Conservation (phyloP, 345 rosid species). For the Linum tenue region DNA sequence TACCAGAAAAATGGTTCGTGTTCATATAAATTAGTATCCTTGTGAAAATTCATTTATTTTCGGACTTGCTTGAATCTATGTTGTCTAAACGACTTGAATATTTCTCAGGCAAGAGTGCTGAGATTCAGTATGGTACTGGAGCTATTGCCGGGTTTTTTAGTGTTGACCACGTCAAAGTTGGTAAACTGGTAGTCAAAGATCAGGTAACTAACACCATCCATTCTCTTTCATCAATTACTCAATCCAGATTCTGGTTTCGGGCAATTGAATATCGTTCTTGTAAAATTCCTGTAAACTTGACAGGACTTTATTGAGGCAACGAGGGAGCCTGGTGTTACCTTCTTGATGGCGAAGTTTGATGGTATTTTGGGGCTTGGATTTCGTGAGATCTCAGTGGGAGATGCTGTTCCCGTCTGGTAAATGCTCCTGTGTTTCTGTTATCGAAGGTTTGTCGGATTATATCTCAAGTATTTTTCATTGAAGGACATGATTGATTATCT, state of each 20-base stretch:
- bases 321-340: not conserved
- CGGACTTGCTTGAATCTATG: not conserved
- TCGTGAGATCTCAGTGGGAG: slow-evolving; percentile 26
- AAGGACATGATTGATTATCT: not conserved
- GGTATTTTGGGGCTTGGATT: slow-evolving; percentile 26
- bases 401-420: slow-evolving; percentile 26
- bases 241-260: too few relatives aligned
- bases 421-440: not conserved
- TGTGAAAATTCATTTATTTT: too few relatives aligned
- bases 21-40: too few relatives aligned
- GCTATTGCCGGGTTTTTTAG: slow-evolving; percentile 27
- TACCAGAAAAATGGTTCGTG: too few relatives aligned
- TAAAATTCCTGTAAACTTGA: too few relatives aligned
- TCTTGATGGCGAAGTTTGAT: not conserved
- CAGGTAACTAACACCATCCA: slow-evolving; percentile 14
- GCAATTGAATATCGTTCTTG: too few relatives aligned
- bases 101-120: slow-evolving; percentile 20
- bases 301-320: not conserved
- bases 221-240: not conserved
- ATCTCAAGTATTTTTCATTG: not conserved
- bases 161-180: slow-evolving; percentile 18
- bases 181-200: slow-evolving; percentile 20
- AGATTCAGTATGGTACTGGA: slow-evolving; percentile 23
- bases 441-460: not conserved
- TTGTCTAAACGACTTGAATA: not conserved